Evolutionary conservation across 2,329 filamentous ascomycete species (phyloP), one percentile per base, ranked within the genome.

Genomic region (Fusarium xylarioides): DNA sequence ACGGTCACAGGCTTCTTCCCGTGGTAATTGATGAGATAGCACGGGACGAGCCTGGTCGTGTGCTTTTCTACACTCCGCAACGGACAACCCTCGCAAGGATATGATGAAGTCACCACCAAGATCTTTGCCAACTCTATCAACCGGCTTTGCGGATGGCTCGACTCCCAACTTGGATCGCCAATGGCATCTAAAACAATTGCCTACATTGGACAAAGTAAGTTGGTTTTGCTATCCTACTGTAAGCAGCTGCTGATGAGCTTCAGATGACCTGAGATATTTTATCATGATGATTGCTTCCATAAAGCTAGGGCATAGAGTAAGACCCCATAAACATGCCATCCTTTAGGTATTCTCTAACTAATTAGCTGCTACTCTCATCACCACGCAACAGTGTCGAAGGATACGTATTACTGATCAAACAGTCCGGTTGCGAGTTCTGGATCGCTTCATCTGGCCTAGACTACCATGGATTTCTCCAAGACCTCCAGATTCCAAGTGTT

Each of bases 211-310:
- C 52, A 55, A 12, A 55, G 52, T 55, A 19, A 23, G 52, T 32
- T 42, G 21, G 2, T 7, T 15, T 30, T 30, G 11, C 9, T 7
- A 5, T 18, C 3, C 9, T 32, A 10, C 4, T 6, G 11, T 1
- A 4, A 4, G 11, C 21, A 42, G 26, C 11, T 11, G 1, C 35
- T 55, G 11, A 55, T n/a, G 2, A 14, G 5, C 11, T 14, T 23
- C 12, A 55, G 52, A 55, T 30, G 52, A 55, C 26, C 35, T 55
- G 35, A 42, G 52, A 55, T 55, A 55, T 7, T 55, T 55, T 14
- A n/a, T 55, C 11, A 42, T 55, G 21, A 55, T 55, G 52, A 55
- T 43, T 30, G 52, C 52, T 14, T 40, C 35, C 3, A 55, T 37
- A 7, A 55, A 55, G 9, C 21, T 30, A 7, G 37, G 52, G 2